These are phyloP conservation scores for Malassezia yamatoensis DNA, from an alignment of 1,284 basidiomycete genomes.

Conservation along the genomic window DNA sequence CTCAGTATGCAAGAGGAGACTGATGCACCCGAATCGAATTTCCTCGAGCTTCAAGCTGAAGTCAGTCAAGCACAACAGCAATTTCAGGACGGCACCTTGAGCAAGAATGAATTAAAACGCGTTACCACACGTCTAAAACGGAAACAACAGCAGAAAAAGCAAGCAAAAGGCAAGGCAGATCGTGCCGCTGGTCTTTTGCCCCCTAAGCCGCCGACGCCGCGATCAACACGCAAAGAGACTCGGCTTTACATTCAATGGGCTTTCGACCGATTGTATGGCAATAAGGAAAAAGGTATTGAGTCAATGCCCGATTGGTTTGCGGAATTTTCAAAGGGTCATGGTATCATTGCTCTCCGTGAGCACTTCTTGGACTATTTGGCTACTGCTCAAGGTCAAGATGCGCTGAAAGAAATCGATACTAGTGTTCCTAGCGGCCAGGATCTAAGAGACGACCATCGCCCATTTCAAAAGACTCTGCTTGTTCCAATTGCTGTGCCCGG, in stretches of 20 bases:
- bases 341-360: constrained; percentile 73
- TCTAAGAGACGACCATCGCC: constrained; percentile 25
- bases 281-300: constrained; percentile 57
- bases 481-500: constrained; percentile 84
- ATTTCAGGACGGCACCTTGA: not conserved
- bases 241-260: constrained; percentile 36
- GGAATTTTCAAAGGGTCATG: constrained; percentile 62
- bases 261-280: constrained; percentile 37
- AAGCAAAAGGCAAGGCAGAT: not conserved
- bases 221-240: constrained; percentile 36
- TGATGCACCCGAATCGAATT: not conserved
- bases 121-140: not conserved
- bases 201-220: constrained; percentile 25
- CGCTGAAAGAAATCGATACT: constrained; percentile 48
- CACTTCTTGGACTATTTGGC: constrained; percentile 64
- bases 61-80: not conserved
- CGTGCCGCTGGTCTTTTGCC: constrained; percentile 16
- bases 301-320: constrained; percentile 59
- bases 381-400: constrained; percentile 29
- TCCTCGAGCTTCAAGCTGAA: too few species aligned
- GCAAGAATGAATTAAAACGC: constrained; percentile 23
- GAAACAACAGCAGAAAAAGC: not conserved
- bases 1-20: not conserved
- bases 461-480: constrained; percentile 69
- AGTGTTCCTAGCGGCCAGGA: constrained; percentile 33